phyloP scores from a whole-genome alignment of 139 green algal species.

The Dunaliella primolecta region DNA sequence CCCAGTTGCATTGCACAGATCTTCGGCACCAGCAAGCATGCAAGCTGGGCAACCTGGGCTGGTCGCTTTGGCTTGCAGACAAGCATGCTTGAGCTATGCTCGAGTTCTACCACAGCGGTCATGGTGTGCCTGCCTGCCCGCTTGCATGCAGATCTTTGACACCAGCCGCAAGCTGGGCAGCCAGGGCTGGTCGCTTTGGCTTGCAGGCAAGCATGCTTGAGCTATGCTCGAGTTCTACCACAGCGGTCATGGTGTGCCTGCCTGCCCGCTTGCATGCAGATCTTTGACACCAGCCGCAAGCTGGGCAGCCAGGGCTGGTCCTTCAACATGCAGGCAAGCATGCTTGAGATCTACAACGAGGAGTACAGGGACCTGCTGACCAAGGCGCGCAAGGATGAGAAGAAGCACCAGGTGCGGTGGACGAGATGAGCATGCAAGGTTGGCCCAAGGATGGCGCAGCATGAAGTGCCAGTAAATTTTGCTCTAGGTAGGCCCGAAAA shows the following conservation, averaged over 20 bases:
- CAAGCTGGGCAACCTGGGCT: slow-evolving; percentile 67
- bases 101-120: too few relatives aligned
- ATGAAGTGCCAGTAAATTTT: neutral
- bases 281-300: slow-evolving; percentile 51
- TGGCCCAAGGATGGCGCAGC: too few relatives aligned
- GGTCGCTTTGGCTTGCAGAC: slow-evolving; percentile 83
- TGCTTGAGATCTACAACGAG: slow-evolving; percentile 98
- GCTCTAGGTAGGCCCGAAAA: neutral
- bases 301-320: slow-evolving; percentile 73
- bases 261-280: neutral
- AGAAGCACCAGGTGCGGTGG: slow-evolving; percentile 59
- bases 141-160: slow-evolving; percentile 39
- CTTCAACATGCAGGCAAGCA: slow-evolving; percentile 84
- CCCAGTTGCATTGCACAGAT: too few relatives aligned
- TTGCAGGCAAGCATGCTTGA: slow-evolving; percentile 90
- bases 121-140: too few relatives aligned
- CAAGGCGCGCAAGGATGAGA: slow-evolving; percentile 49
- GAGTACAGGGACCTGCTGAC: slow-evolving; percentile 77
- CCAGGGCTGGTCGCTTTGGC: slow-evolving; percentile 82
- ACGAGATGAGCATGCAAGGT: neutral
- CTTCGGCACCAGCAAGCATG: slow-evolving; percentile 52
- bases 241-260: too few relatives aligned
- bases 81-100: slow-evolving; percentile 93
- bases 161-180: slow-evolving; percentile 49
- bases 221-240: too few relatives aligned